Base-by-base conservation (phyloP, 768 basidiomycete species). In the Crassisporium funariophilum region DNA sequence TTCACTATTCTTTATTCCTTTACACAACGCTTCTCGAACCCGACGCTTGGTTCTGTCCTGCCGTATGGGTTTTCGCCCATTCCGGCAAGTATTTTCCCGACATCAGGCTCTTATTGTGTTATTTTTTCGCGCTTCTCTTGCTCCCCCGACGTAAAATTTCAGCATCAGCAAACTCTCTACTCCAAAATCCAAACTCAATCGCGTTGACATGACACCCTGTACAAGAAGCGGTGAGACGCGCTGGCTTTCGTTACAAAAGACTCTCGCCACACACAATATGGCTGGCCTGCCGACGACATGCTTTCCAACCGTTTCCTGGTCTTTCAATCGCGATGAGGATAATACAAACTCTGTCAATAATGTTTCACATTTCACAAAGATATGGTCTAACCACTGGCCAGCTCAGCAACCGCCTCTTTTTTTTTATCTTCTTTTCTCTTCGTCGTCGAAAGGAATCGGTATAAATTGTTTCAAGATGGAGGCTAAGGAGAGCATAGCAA, bases 201-300 rank as follows among this genome's bases (percentile, higher is more conserved):
- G 55, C 65, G 78, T 80, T 79, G 78, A 78, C 78, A 79, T 80
- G 78, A 65, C 74, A 76, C 58, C 71, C 65, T 61, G 63, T 66
- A 69, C 65, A 68, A 66, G 65, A 68, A 65, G 60, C 55, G 64
- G 58, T 61, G 66, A 64, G 62, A 63, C 59, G 59, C 61, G 58
- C 61, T 48, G 59, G 57, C 53, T 58, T 59, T 61, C 55, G 55
- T 71, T 67, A 77, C 77, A 79, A 78, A 80, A 80, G 72, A 71
- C 64, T 57, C 58, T 58, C 55, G 52, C 61, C 56, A 59, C 59
- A 70, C 63, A 76, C 75, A 76, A 75, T 78, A 71, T 63, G 48
- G 49, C 60, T 62, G 58, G 62, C 76, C 67, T 76, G 69, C 64
- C 76, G 70, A 78, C 74, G 63, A 72, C 69, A 66, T 60, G 57